Percentiles rank a stretch among this genome's conserved stretches.
phyloP scores from a whole-genome alignment of 441 rosid genomes.

The Erodium texanum region DNA sequence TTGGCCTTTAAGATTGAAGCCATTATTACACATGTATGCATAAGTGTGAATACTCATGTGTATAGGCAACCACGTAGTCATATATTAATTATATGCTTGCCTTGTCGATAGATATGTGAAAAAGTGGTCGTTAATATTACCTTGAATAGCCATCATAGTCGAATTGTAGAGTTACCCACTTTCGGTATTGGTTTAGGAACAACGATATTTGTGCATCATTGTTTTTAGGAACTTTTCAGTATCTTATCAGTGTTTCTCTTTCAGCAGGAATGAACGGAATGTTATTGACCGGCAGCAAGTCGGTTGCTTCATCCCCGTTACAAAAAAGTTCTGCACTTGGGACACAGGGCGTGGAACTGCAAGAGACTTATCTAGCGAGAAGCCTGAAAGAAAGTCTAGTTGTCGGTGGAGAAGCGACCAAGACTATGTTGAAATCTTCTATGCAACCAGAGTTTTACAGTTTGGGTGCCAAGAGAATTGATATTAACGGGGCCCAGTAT shows the following conservation, averaged over 20 bases:
- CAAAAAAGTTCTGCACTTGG: constrained; percentile 27
- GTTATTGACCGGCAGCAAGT: constrained; percentile 27
- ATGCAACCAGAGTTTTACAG: constrained; percentile 22
- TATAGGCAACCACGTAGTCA: background rate
- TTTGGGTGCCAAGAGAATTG: constrained; percentile 25
- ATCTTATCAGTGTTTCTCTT: constrained; percentile 12
- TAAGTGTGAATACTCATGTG: background rate
- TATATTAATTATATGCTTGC: background rate
- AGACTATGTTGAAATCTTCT: constrained; percentile 30
- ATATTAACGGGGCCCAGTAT: constrained; percentile 31
- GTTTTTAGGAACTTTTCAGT: background rate
- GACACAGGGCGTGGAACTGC: constrained; percentile 27
- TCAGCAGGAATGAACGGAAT: constrained; percentile 27
- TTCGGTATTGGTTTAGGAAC: too few species aligned
- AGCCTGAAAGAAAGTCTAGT: constrained; percentile 30
- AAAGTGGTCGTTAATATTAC: background rate
- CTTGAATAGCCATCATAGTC: background rate
- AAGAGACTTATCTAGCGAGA: constrained; percentile 23
- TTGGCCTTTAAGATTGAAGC: constrained; percentile 1
- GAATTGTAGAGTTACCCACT: too few species aligned
- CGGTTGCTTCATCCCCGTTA: constrained; percentile 31
- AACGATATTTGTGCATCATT: background rate
- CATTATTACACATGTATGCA: background rate
- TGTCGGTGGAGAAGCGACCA: constrained; percentile 33
- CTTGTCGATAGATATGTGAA: background rate